Evolutionary conservation across 2,329 filamentous ascomycete genomes (phyloP).

Genomic region (Penicillium sp.): DNA sequence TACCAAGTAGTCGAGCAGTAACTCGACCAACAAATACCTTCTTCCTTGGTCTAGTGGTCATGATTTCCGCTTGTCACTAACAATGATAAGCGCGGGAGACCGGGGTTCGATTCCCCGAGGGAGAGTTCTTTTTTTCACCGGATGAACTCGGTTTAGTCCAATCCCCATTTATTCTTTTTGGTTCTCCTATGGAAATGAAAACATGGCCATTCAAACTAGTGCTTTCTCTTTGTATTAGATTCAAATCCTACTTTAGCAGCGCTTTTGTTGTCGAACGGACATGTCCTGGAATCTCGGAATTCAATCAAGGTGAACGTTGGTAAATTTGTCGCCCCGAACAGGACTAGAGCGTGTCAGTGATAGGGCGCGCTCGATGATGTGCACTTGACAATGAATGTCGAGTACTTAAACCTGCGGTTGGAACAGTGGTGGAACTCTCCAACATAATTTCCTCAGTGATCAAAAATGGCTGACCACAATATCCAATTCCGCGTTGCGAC

Average conservation of each 20-base stretch:
- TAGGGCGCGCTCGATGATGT: background rate
- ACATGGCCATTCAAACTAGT: too few relatives aligned
- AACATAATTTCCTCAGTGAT: background rate
- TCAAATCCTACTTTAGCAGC: too few relatives aligned
- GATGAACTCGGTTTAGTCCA: background rate
- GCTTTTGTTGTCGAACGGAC: too few relatives aligned
- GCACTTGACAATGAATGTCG: background rate
- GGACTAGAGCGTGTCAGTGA: background rate
- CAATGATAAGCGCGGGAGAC: slow-evolving; percentile 41
- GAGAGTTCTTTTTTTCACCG: slow-evolving; percentile 34
- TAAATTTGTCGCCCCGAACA: background rate
- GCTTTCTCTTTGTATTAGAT: too few relatives aligned
- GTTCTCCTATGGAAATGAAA: too few relatives aligned
- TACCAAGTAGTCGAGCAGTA: slow-evolving; percentile 5
- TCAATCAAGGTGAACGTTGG: background rate
- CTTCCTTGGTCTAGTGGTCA: slow-evolving; percentile 43
- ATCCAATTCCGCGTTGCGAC: slow-evolving; percentile 47
- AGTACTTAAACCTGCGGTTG: background rate
- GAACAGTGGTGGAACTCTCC: background rate
- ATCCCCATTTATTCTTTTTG: too few relatives aligned
- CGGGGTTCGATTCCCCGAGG: slow-evolving; percentile 45
- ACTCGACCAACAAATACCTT: background rate
- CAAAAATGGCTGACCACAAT: slow-evolving; percentile 19
- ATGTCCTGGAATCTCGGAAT: too few relatives aligned
- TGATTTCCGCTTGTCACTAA: slow-evolving; percentile 47